Conservation (phyloP, 352 stramenopile species). For the Phytopythium montanum region DNA sequence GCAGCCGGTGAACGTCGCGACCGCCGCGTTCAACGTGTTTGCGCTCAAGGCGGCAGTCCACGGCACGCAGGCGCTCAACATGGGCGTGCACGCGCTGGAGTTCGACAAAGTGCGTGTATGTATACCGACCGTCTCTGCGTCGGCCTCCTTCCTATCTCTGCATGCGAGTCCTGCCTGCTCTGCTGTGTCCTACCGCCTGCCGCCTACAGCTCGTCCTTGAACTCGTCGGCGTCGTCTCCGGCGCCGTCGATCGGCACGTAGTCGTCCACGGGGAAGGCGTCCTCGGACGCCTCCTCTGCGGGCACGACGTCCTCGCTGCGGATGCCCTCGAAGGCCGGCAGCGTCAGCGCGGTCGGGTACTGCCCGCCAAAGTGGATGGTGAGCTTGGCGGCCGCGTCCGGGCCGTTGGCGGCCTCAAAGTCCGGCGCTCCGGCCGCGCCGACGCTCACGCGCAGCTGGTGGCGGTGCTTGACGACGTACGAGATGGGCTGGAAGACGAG, state of each 20-base stretch:
- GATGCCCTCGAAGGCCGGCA: slow-evolving; percentile 59
- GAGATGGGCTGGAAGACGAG: slow-evolving; percentile 73
- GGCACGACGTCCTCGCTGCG: slow-evolving; percentile 64
- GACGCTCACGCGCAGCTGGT: slow-evolving; percentile 73
- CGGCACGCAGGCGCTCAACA: slow-evolving; percentile 22
- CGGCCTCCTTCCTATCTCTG: no score
- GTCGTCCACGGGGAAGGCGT: slow-evolving; percentile 15
- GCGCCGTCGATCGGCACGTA: slow-evolving; percentile 16
- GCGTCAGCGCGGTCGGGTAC: slow-evolving; percentile 67
- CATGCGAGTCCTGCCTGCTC: not conserved
- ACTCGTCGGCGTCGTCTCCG: slow-evolving; percentile 42
- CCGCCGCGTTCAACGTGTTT: slow-evolving; percentile 26
- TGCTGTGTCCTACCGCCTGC: no score
- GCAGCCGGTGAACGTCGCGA: slow-evolving; percentile 49
- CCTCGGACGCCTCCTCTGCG: slow-evolving; percentile 19
- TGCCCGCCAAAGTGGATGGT: slow-evolving; percentile 69
- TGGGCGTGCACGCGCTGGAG: slow-evolving; percentile 23
- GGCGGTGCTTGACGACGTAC: slow-evolving; percentile 74
- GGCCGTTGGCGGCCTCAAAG: slow-evolving; percentile 43
- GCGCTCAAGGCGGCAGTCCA: slow-evolving; percentile 23
- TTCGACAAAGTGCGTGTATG: not conserved
- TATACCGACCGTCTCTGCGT: no score
- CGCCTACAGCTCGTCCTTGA: slow-evolving; percentile 53
- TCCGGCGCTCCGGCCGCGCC: slow-evolving; percentile 49
- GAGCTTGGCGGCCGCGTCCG: slow-evolving; percentile 60